Evolutionary conservation across 495 filamentous ascomycete genomes (phyloP).

Genomic region (Paragyromitra xinjiangensis): DNA sequence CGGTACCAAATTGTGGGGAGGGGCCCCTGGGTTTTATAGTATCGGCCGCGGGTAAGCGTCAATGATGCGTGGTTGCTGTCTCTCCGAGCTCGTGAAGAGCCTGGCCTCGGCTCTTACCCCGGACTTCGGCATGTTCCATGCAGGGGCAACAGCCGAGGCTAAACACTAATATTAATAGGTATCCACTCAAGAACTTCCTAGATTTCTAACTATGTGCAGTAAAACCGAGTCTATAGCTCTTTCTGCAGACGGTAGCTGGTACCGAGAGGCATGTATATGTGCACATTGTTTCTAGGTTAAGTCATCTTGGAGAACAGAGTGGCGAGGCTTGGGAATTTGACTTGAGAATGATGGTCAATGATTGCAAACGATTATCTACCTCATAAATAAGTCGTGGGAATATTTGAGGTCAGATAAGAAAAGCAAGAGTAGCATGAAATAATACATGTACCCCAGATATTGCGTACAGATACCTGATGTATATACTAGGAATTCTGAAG

Average conservation of each 20-base stretch:
- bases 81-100: slow-evolving; percentile 15
- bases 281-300: too few species aligned
- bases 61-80: slow-evolving; percentile 3
- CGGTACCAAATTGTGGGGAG: slow-evolving; percentile 10
- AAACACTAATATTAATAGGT: not conserved
- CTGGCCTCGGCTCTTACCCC: slow-evolving; percentile 36
- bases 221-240: too few species aligned
- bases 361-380: too few species aligned
- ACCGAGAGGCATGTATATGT: too few species aligned
- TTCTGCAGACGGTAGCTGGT: too few species aligned
- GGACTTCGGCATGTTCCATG: slow-evolving; percentile 39
- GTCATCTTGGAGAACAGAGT: too few species aligned
- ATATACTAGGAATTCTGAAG: not conserved
- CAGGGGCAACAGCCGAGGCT: slow-evolving; percentile 46
- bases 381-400: not conserved
- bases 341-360: too few species aligned
- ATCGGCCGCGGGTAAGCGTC: slow-evolving; percentile 23
- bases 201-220: not conserved
- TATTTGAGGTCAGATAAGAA: not conserved
- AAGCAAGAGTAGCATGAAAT: not conserved
- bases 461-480: not conserved
- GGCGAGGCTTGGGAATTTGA: too few species aligned
- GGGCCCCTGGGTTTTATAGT: slow-evolving; percentile 26
- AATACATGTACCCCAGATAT: not conserved
- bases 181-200: not conserved